A percentile compares a stretch with the other conserved stretches of the same genome.
These are phyloP conservation scores for Bromus sterilis DNA, from an alignment of 176 grass and related monocot species.

Conservation along the genomic window DNA sequence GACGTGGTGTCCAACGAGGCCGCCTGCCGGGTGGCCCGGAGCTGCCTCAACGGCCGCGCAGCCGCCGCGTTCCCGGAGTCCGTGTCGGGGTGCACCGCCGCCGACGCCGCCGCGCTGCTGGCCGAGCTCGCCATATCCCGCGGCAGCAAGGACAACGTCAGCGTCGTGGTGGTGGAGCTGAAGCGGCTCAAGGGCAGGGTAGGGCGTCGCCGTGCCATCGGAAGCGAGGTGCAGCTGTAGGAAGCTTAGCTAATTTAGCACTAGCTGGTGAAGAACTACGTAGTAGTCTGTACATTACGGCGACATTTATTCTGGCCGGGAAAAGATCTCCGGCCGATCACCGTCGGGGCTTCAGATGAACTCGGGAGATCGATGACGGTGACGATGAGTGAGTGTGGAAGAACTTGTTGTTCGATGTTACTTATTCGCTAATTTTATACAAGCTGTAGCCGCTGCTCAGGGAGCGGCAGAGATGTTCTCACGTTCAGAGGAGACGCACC, in stretches of 20 bases:
- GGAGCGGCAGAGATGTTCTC: background rate
- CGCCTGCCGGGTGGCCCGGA: conserved; percentile 45
- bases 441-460: background rate
- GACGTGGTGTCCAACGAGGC: conserved; percentile 66
- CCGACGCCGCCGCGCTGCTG: conserved; percentile 55
- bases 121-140: conserved; percentile 49
- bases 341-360: background rate
- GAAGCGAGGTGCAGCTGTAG: background rate
- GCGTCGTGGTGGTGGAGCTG: conserved; percentile 68
- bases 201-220: background rate
- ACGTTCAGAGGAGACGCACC: background rate
- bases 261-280: background rate
- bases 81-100: conserved; percentile 18
- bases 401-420: background rate
- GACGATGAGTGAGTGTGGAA: background rate
- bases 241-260: background rate
- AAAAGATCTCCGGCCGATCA: background rate
- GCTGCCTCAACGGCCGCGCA: conserved; percentile 38
- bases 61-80: conserved; percentile 23
- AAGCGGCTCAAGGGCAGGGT: background rate
- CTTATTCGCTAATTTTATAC: background rate
- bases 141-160: conserved; percentile 74
- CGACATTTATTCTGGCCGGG: background rate
- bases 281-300: background rate
- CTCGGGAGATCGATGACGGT: background rate